These are phyloP conservation scores for Lichtheimia ramosa DNA, from an alignment of 371 early-diverging fungal genomes.

Conservation along the genomic window DNA sequence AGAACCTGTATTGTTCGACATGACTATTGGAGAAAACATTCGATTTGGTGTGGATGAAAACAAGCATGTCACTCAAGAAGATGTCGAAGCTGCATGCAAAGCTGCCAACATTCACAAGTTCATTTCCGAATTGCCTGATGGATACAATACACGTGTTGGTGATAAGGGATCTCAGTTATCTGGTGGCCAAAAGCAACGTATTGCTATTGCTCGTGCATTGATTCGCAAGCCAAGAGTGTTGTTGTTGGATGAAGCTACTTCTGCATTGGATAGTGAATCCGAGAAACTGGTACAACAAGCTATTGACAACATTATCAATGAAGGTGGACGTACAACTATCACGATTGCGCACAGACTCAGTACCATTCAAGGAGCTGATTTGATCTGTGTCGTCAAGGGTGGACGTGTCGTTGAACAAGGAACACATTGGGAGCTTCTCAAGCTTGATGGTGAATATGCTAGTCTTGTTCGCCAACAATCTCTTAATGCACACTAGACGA, in stretches of 20 bases:
- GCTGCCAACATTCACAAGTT: slow-evolving; percentile 80
- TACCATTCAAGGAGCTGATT: slow-evolving; percentile 74
- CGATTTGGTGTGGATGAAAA: slow-evolving; percentile 58
- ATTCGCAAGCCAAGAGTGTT: slow-evolving; percentile 85
- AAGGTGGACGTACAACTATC: slow-evolving; percentile 62
- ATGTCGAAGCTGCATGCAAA: slow-evolving; percentile 59
- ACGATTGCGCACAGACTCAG: slow-evolving; percentile 74
- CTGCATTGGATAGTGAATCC: slow-evolving; percentile 85
- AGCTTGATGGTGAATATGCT: slow-evolving; percentile 31
- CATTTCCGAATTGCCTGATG: slow-evolving; percentile 62
- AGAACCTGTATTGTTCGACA: slow-evolving; percentile 82
- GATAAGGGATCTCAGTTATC: slow-evolving; percentile 65
- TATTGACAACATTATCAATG: slow-evolving; percentile 67
- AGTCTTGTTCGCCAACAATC: slow-evolving; percentile 39
- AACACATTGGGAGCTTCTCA: slow-evolving; percentile 72
- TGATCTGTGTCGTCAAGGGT: slow-evolving; percentile 73
- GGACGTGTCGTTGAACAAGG: slow-evolving; percentile 83
- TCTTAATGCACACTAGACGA: slow-evolving; percentile 24
- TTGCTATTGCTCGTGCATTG: slow-evolving; percentile 56
- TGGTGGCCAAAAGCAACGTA: slow-evolving; percentile 34
- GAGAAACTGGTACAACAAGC: slow-evolving; percentile 90
- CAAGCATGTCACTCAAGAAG: slow-evolving; percentile 47
- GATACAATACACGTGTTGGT: slow-evolving; percentile 80
- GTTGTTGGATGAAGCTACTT: slow-evolving; percentile 95
- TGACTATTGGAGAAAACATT: slow-evolving; percentile 81